These are phyloP conservation scores for Podila clonocystis DNA, from an alignment of 192 early-diverging fungal species.

Conservation along the genomic window DNA sequence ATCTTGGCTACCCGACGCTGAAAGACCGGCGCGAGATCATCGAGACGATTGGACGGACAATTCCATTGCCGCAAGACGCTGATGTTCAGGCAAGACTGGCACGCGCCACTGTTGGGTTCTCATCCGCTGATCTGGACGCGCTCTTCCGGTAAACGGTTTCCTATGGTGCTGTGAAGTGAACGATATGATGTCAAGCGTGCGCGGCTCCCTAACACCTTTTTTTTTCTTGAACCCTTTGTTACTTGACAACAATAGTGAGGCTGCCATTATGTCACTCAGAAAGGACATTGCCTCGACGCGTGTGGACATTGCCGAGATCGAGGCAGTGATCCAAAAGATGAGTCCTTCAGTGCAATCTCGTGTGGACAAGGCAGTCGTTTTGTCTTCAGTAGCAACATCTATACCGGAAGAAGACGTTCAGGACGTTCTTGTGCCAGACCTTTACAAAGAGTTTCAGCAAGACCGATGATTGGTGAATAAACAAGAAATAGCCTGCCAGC, in stretches of 20 bases:
- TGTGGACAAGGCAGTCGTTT: neutral
- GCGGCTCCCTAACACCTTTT: neutral
- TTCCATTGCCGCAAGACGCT: slow-evolving; percentile 66
- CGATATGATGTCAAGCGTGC: neutral
- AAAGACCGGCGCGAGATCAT: slow-evolving; percentile 79
- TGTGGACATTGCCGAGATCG: slow-evolving; percentile 27
- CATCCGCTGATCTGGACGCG: slow-evolving; percentile 80
- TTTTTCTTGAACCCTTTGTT: neutral
- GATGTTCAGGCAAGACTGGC: slow-evolving; percentile 59
- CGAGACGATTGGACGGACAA: slow-evolving; percentile 62
- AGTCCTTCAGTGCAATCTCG: slow-evolving; percentile 16
- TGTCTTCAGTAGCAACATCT: neutral
- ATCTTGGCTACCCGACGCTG: slow-evolving; percentile 66
- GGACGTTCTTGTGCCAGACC: slow-evolving; percentile 16
- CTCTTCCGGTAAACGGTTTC: slow-evolving; percentile 59
- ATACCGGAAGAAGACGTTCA: neutral
- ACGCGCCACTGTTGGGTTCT: slow-evolving; percentile 67
- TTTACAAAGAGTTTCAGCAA: slow-evolving; percentile 33
- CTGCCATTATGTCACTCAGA: slow-evolving; percentile 36
- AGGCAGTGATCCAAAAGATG: slow-evolving; percentile 23
- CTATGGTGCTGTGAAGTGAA: too few species aligned
- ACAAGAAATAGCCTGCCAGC: too few species aligned
- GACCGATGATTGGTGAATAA: slow-evolving; percentile 10
- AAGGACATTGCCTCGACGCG: slow-evolving; percentile 14
- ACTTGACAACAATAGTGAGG: slow-evolving; percentile 17